Base-by-base conservation (phyloP, 495 filamentous ascomycete genomes). In the Talaromyces nanjingensis region DNA sequence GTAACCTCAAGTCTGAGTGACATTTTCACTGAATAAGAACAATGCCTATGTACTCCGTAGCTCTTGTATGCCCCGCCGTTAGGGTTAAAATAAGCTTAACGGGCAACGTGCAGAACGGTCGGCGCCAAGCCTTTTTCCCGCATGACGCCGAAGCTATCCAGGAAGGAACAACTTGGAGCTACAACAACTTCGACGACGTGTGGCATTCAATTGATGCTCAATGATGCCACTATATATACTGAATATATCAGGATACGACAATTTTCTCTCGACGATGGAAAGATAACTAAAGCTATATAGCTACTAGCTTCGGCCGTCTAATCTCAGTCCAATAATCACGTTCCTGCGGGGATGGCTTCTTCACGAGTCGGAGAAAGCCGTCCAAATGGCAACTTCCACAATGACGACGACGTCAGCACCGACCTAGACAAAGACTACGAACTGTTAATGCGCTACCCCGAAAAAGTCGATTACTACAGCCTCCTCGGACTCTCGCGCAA, bases 401-500 rank as follows among this genome's bases (percentile, higher is more conserved):
- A 12, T 6, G 29, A 7, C 29, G n/a, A 14, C 18, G 16, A 14
- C 31, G 16, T 27, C 56, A 27, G 27, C 31, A 8, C 33, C n/a
- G 42, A 39, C 20, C 47, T 39, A 3, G 56, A 57, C 39, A 47
- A 45, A 16, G 65, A 67, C 12, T 65, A 58, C 33, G 39, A 39
- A 11, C 4, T 9, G 6, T 18, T 65, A n/a, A 27, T 64, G 37
- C 60, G 72, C 34, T 76, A 76, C 65, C 69, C 76, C 18, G 63
- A 72, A 7, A 70, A 74, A 52, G 52, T 70, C 22, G 78, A 83
- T 68, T 83, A 81, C 69, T 85, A 85, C 63, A 73, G 78, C 63
- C 65, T 83, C 31, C 71, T 85, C n/a, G 80, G 80, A 16, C 74
- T 85, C 27, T 69, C 78, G 5, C 73, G 72, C 52, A 67, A 76